A percentile compares a stretch with the other conserved stretches of the same genome.
Evolutionary conservation across 1,284 basidiomycete genomes (phyloP).

Genomic region (Neotropicomus parvogracilis): DNA sequence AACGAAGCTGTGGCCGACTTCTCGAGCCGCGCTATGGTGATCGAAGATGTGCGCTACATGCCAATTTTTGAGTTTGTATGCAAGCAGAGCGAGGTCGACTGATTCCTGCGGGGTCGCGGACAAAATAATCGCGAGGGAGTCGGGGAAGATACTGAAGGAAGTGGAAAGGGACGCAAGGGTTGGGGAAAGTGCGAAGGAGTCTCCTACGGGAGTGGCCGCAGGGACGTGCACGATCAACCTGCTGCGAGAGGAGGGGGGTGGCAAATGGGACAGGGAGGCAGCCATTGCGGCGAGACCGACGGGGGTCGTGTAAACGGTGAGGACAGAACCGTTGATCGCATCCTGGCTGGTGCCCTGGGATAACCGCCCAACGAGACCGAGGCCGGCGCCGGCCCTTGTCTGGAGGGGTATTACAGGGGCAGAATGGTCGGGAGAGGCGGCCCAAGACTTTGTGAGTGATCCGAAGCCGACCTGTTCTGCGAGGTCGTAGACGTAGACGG

Average conservation of each 20-base stretch:
- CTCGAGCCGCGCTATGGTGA: conserved; percentile 66
- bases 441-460: conserved; percentile 60
- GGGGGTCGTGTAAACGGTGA: conserved; percentile 77
- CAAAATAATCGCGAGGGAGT: conserved; percentile 71
- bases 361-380: conserved; percentile 78
- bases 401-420: conserved; percentile 70
- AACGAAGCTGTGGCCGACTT: conserved; percentile 54
- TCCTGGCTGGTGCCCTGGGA: conserved; percentile 74
- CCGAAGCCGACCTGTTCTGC: conserved; percentile 80
- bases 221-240: conserved; percentile 79
- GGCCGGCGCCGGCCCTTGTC: conserved; percentile 84
- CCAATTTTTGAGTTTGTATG: conserved; percentile 56
- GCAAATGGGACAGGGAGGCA: conserved; percentile 63
- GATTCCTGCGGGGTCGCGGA: conserved; percentile 80
- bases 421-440: conserved; percentile 37
- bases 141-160: conserved; percentile 58
- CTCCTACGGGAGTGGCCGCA: conserved; percentile 60
- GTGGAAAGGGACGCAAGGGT: conserved; percentile 67
- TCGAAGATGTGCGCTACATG: conserved; percentile 82
- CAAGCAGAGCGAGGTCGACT: conserved; percentile 65
- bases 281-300: conserved; percentile 75
- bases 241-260: conserved; percentile 54
- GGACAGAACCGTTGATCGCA: conserved; percentile 49
- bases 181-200: conserved; percentile 67
- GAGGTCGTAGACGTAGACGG: conserved; percentile 77